Conservation (phyloP, 2,329 filamentous ascomycete species). For the Aspergillus sp. region DNA sequence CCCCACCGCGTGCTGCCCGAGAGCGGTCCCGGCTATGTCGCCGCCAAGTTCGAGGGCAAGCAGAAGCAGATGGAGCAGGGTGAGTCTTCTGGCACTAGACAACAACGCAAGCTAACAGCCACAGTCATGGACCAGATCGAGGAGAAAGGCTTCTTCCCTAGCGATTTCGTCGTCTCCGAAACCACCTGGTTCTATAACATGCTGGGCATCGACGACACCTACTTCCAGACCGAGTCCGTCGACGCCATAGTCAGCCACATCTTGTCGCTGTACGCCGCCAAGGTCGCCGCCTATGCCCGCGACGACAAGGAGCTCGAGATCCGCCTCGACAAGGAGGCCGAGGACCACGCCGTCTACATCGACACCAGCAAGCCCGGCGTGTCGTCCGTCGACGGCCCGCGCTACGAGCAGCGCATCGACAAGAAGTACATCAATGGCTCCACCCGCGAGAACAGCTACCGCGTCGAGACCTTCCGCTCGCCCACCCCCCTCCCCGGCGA, state of each 20-base stretch:
- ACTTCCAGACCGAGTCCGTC: conserved; percentile 83
- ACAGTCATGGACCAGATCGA: conserved; percentile 71
- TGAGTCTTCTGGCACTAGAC: conserved; percentile 21
- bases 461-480: conserved; percentile 95
- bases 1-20: conserved; percentile 68
- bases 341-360: conserved; percentile 95
- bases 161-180: conserved; percentile 71
- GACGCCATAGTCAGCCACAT: conserved; percentile 88
- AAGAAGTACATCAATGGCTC: conserved; percentile 86
- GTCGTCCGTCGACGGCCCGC: conserved; percentile 66
- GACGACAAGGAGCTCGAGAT: conserved; percentile 94
- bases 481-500: conserved; percentile 66
- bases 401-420: conserved; percentile 89
- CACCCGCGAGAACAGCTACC: conserved; percentile 63
- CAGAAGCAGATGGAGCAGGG: conserved; percentile 77
- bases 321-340: conserved; percentile 85
- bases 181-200: conserved; percentile 96
- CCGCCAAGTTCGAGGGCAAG: conserved; percentile 89
- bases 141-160: conserved; percentile 76
- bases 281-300: conserved; percentile 84
- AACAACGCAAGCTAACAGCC: conserved; percentile 1
- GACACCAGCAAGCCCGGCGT: conserved; percentile 89
- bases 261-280: conserved; percentile 91
- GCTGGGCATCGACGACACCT: conserved; percentile 95
- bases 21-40: conserved; percentile 86